Conservation (phyloP, 164 flowering plant species). For the Berberis thunbergii region DNA sequence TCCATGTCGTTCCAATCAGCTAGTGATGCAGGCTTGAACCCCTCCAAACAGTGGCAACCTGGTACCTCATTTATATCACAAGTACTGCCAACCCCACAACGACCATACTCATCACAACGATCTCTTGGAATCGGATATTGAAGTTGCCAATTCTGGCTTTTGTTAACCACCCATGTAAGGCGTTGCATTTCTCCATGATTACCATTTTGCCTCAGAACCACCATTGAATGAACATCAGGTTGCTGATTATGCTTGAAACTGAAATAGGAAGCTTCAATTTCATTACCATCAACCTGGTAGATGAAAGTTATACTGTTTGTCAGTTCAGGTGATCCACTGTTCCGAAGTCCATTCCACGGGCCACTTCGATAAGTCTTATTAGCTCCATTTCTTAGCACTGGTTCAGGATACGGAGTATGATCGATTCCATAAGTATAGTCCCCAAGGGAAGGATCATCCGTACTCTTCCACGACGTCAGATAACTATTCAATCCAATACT, state of each 20-base stretch:
- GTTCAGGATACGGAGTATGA: background rate
- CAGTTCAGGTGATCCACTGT: background rate
- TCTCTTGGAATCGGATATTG: background rate
- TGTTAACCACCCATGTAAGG: background rate
- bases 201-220: background rate
- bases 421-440: background rate
- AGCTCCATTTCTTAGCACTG: background rate
- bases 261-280: conserved; percentile 10
- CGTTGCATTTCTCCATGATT: conserved; percentile 6
- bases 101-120: background rate
- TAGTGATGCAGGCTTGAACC: conserved; percentile 11
- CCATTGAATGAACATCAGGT: conserved; percentile 4
- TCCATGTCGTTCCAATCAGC: conserved; percentile 7
- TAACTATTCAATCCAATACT: too few species aligned
- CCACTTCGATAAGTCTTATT: background rate
- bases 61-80: conserved; percentile 2
- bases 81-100: conserved; percentile 5
- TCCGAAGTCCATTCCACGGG: conserved; percentile 5
- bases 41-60: conserved; percentile 14
- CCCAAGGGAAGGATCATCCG: too few species aligned
- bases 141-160: background rate
- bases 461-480: too few species aligned
- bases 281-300: background rate
- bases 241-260: background rate
- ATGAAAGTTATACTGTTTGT: background rate